phyloP scores from a whole-genome alignment of 352 stramenopile genomes.

The Phytophthora nicotianae region DNA sequence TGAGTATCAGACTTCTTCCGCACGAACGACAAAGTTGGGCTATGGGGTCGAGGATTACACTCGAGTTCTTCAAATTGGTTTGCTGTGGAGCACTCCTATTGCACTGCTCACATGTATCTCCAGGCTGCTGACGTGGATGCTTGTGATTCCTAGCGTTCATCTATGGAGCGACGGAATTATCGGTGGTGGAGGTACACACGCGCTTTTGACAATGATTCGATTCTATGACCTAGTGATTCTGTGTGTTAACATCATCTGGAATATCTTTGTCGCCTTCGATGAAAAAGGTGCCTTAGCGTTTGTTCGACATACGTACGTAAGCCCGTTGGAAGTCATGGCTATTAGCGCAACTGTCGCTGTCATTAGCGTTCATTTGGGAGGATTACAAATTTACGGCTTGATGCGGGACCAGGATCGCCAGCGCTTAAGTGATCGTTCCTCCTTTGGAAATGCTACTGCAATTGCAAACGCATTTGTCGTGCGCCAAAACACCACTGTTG shows the following conservation, averaged over 20 bases:
- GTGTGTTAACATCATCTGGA: constrained; percentile 44
- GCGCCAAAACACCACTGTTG: constrained; percentile 17
- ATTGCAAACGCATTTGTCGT: constrained; percentile 36
- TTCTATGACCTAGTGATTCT: constrained; percentile 44
- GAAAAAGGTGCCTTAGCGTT: constrained; percentile 38
- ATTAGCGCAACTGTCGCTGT: constrained; percentile 17
- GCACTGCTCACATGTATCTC: constrained; percentile 42
- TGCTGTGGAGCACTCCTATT: constrained; percentile 47
- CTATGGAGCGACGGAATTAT: constrained; percentile 36
- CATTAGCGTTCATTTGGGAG: constrained; percentile 5
- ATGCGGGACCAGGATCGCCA: constrained; percentile 23
- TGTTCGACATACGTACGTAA: constrained; percentile 42
- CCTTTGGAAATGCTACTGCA: constrained; percentile 26
- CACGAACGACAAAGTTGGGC: constrained; percentile 38
- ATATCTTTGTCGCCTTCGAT: constrained; percentile 28
- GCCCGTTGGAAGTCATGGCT: constrained; percentile 35
- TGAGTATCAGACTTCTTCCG: constrained; percentile 22
- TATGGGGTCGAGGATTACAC: constrained; percentile 42
- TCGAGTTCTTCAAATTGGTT: constrained; percentile 37
- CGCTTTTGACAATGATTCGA: constrained; percentile 43
- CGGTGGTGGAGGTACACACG: constrained; percentile 30
- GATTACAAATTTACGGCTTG: constrained; percentile 7
- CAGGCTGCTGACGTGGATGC: constrained; percentile 51
- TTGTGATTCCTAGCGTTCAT: constrained; percentile 47
- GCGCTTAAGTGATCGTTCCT: constrained; percentile 21